Evolutionary conservation across 345 rosid genomes (phyloP), one percentile per base, ranked within the genome.

Genomic region (Geranium brycei): DNA sequence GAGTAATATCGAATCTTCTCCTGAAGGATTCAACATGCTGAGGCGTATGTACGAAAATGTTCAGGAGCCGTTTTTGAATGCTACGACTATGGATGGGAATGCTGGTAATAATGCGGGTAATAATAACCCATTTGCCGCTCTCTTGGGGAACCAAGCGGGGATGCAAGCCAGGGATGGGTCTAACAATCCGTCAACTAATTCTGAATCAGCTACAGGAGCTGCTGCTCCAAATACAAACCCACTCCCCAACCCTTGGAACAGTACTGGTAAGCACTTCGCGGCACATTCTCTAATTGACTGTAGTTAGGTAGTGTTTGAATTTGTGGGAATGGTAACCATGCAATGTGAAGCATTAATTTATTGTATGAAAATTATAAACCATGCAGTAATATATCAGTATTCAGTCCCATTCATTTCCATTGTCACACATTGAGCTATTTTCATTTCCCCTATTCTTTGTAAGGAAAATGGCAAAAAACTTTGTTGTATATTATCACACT

Each of bases 1-100:
- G 95, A 87, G 91, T 73, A 87, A 87, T 68, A 87, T 87, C 69
- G 95, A 83, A 76, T 80, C 95, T 67, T 79, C 91, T 55, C 95
- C 91, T 1, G 95, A 87, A 72, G 95, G 91, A 70, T 87, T 87
- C 68, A 87, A 87, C 73, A 85, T 83, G 88, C 88, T 87, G 23
- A 76, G 87, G 62, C 95, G 91, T 59, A 83, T 85, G 91, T 87
- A 87, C 64, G 95, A 87, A 79, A 87, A 75, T 74, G 95, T 87
- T 63, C 95, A 87, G 67, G 95, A 87, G 72, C 95, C 95, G 31
- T 77, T 87, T 55, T 59, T 87, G 69, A 85, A 87, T 79, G 91
- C 91, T 58, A 87, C 91, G 11, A 63, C 90, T 16, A 77, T 79
- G 81, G 79, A 63, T 1, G 88, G 82, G 66, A 88, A 80, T 71